Evolutionary conservation across 1,139 yeast species (phyloP), one percentile per base, ranked within the genome.

Genomic region (Candida glucosophila): DNA sequence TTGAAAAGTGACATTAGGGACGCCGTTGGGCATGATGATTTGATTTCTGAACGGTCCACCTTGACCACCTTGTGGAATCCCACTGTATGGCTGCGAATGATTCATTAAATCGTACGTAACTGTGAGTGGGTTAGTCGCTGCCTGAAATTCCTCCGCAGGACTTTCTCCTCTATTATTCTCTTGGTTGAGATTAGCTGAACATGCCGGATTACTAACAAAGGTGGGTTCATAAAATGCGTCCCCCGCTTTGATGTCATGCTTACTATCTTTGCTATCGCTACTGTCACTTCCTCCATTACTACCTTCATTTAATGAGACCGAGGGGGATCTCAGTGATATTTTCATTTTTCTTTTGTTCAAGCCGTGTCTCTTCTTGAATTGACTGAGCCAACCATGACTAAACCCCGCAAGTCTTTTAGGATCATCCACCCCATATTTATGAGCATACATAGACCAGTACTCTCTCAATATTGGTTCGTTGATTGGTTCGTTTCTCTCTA

Each of bases 301-400:
- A n/a, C n/a, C n/a, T n/a, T n/a, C n/a, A n/a, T n/a, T n/a, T n/a
- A n/a, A n/a, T n/a, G n/a, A n/a, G n/a, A n/a, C n/a, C n/a, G n/a
- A n/a, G n/a, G n/a, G n/a, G n/a, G n/a, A n/a, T n/a, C n/a, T n/a
- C n/a, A n/a, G n/a, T n/a, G n/a, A n/a, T n/a, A n/a, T n/a, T n/a
- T n/a, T n/a, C 58, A 55, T 52, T 28, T 60, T 41, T 27, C 54
- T 53, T 33, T 55, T 61, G 33, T 57, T 59, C 23, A 73, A 47
- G 0, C 77, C 77, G 37, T 71, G 76, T 29, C 78, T 47, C 39
- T 69, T 72, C 41, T 73, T 73, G 43, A 73, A 73, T 38, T 69
- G 77, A 13, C 69, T 55, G 22, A 73, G 47, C 79, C 79, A 73
- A 5, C 79, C 79, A 44, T 73, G 77, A 36, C 74, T 66, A 38